These are phyloP conservation scores for Rhodotorula sp. DNA, from an alignment of 1,284 basidiomycete genomes.

Conservation along the genomic window DNA sequence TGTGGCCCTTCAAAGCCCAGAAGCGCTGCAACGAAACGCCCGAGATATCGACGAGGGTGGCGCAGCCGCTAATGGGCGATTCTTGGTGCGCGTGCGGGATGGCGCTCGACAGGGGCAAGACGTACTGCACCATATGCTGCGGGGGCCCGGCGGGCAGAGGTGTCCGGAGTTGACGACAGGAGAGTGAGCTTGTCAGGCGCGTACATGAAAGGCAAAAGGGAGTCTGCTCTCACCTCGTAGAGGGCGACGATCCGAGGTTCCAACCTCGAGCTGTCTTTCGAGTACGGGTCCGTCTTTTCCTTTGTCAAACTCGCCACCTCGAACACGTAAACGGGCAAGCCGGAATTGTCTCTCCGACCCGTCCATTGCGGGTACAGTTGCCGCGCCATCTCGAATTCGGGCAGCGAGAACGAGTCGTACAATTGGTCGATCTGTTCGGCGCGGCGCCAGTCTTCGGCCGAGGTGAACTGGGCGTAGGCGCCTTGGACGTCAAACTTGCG, in stretches of 20 bases:
- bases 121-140: constrained; percentile 65
- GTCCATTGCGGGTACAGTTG: constrained; percentile 60
- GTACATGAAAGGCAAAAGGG: no score
- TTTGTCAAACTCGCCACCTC: constrained; percentile 58
- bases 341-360: constrained; percentile 56
- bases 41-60: constrained; percentile 70
- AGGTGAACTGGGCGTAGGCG: constrained; percentile 67
- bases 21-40: constrained; percentile 61
- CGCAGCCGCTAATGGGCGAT: constrained; percentile 59
- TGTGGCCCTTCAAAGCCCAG: constrained; percentile 55
- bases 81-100: constrained; percentile 58
- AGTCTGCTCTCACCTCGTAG: constrained; percentile 19
- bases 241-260: constrained; percentile 66
- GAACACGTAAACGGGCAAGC: constrained; percentile 70
- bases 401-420: constrained; percentile 60
- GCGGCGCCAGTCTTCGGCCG: constrained; percentile 64
- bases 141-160: constrained; percentile 46
- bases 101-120: constrained; percentile 58
- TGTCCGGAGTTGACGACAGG: no score
- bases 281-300: constrained; percentile 60
- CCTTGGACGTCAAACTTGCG: constrained; percentile 62
- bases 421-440: constrained; percentile 61
- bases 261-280: constrained; percentile 58
- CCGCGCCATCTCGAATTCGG: constrained; percentile 58
- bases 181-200: no score